Base-by-base conservation (phyloP, 2,329 filamentous ascomycete species). In the Beauveria australis region DNA sequence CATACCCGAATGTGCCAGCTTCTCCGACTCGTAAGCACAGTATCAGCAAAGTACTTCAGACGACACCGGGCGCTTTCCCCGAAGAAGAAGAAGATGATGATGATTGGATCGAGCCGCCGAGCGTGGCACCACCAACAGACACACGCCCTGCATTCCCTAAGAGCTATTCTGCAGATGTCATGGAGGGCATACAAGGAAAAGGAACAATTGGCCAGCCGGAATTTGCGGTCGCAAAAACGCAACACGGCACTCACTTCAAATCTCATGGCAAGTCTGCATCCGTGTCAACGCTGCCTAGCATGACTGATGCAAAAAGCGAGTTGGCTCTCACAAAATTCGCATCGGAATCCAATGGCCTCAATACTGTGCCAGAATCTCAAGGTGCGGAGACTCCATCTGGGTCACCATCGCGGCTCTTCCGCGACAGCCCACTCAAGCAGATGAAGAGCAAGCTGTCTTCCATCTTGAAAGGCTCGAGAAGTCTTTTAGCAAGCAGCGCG, bases 371-470 rank as follows among this genome's bases (percentile, higher is more conserved):
- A 0, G 79, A 81, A 62, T 64, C 70, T 7, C 70, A 71, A 16
- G 67, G 63, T 9, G 69, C 82, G 18, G 67, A 81, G 72, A 75
- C 82, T 72, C 76, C 81, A 64, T 71, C 76, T 3, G 85, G 84
- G 66, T 86, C 84, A 1, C 82, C 83, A 0, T 78, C 81, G 5
- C 76, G 83, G 59, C 76, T 71, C 53, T 78, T 83, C 67, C 79
- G 81, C 8, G 92, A 95, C 66, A 93, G 89, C 62, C 91, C 91
- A 5, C 74, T 97, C 62, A 96, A 92, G 73, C 91, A 94, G 56
- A 92, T 94, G 30, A 97, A 96, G 76, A 91, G 89, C 69, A 95
- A 92, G 71, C 79, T 97, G 53, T 95, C 93, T 52, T 96, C 92
- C 10, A 92, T 96, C 62, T 79, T 97, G 67, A 92, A 92, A 74